Evolutionary conservation across 495 filamentous ascomycete genomes (phyloP), one percentile per base, ranked within the genome.

Genomic region (Penicillium malachiteum): DNA sequence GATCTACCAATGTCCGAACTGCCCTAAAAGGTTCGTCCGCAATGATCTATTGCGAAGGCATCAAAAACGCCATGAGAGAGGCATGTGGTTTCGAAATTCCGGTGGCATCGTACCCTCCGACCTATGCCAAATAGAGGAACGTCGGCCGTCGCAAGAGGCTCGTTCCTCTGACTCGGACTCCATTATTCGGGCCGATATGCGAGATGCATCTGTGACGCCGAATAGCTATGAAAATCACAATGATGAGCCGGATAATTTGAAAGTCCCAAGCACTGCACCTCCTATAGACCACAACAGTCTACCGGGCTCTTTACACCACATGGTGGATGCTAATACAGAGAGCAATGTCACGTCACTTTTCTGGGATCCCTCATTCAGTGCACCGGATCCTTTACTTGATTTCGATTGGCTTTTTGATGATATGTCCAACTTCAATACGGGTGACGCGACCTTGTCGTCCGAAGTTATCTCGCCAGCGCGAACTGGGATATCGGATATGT

Each of bases 331-430:
- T 44, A 54, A 51, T 17, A 26, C 14, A 13, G 52, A 45, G 46
- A 39, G 45, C 33, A 50, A 56, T 47, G 52, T 55, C 9, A 59
- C 57, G 10, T 59, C 57, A 5, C 46, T 59, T 0, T 59, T 59
- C 17, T 51, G 42, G 30, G 57, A 59, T 46, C 57, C 57, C 2
- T 59, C 52, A 10, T 50, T 54, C 16, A 55, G 34, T 32, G 48
- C 42, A 5, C 52, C 51, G 1, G 57, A 59, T 45, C 57, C 57
- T 11, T 43, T 50, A n/a, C 34, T 59, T 3, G 57, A 59, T 34
- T 55, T 59, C 38, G 57, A 59, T 16, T 59, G 57, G 57, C 39
- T 59, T 14, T 59, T 59, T 49, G 57, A 59, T 21, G 50, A 55
- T 21, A 26, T 55, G n/a, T 48, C 57, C 7, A 39, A 49, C n/a